Evolutionary conservation across 2,329 filamentous ascomycete species (phyloP).

Genomic region (Purpureocillium lavendulum): DNA sequence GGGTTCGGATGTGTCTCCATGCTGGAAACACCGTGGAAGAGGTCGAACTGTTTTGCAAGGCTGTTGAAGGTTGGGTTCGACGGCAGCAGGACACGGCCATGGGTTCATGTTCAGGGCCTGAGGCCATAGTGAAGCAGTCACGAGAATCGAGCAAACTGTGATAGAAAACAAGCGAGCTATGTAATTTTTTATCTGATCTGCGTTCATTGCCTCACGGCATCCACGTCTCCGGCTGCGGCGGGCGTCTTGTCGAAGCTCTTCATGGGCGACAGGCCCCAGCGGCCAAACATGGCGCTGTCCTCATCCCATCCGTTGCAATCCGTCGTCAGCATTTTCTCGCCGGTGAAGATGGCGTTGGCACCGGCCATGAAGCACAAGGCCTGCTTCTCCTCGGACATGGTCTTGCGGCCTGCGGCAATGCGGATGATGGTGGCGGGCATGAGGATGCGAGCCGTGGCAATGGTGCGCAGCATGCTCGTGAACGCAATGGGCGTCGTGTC

Average conservation of each 20-base stretch:
- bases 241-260: constrained; percentile 35
- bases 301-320: constrained; percentile 89
- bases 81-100: constrained; percentile 1
- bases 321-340: constrained; percentile 92
- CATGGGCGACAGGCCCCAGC: constrained; percentile 80
- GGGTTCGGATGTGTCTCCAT: constrained; percentile 61
- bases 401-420: constrained; percentile 75
- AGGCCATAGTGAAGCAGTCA: neutral
- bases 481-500: constrained; percentile 67
- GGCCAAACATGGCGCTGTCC: constrained; percentile 73
- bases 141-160: constrained; percentile 3
- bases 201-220: neutral
- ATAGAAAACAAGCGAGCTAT: neutral
- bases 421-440: constrained; percentile 83
- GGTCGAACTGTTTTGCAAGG: constrained; percentile 42
- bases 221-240: constrained; percentile 9
- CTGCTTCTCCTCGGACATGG: constrained; percentile 82
- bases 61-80: constrained; percentile 38
- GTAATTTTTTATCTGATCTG: neutral
- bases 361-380: constrained; percentile 84
- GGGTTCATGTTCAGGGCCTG: neutral
- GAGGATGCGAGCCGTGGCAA: constrained; percentile 73
- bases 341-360: constrained; percentile 90
- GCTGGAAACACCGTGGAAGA: constrained; percentile 53
- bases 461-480: constrained; percentile 69